Percentiles rank a stretch among this genome's conserved stretches.
Evolutionary conservation across 192 early-diverging fungal species (phyloP).

Genomic region (Podila verticillata): DNA sequence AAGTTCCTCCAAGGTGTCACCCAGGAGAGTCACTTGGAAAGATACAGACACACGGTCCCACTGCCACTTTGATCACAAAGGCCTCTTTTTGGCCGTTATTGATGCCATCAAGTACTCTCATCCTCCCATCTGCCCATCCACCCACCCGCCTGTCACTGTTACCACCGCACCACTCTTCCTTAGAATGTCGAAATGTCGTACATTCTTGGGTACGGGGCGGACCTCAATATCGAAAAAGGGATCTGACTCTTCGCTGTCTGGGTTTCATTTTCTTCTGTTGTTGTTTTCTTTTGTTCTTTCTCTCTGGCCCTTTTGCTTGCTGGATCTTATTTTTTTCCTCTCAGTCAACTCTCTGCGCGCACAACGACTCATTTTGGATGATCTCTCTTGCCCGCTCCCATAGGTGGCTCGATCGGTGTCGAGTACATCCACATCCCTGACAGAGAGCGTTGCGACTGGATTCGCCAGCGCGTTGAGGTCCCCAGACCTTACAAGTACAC

Average conservation of each 20-base stretch:
- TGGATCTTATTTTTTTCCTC: background rate
- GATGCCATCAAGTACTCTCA: too few relatives aligned
- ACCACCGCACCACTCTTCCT: too few relatives aligned
- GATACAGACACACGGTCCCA: too few relatives aligned
- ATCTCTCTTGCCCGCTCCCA: background rate
- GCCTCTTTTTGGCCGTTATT: too few relatives aligned
- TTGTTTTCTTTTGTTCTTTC: background rate
- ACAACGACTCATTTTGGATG: background rate
- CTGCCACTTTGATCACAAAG: too few relatives aligned
- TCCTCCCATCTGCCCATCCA: too few relatives aligned
- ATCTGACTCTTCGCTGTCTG: conserved; percentile 7
- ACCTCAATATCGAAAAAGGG: background rate
- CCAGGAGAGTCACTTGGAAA: too few relatives aligned
- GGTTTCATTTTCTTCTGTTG: conserved; percentile 12
- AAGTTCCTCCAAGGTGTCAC: too few relatives aligned
- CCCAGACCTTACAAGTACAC: conserved; percentile 90
- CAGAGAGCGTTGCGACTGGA: conserved; percentile 97
- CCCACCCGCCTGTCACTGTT: too few relatives aligned
- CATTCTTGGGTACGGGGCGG: background rate
- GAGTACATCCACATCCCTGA: conserved; percentile 99
- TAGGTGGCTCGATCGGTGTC: conserved; percentile 90
- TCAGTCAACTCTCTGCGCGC: background rate
- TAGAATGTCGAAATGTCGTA: too few relatives aligned
- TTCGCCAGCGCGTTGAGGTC: conserved; percentile 90
- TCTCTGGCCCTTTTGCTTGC: background rate